These are phyloP conservation scores for Pseudocercospora musae DNA, from an alignment of 2,329 filamentous ascomycete species.

Conservation along the genomic window DNA sequence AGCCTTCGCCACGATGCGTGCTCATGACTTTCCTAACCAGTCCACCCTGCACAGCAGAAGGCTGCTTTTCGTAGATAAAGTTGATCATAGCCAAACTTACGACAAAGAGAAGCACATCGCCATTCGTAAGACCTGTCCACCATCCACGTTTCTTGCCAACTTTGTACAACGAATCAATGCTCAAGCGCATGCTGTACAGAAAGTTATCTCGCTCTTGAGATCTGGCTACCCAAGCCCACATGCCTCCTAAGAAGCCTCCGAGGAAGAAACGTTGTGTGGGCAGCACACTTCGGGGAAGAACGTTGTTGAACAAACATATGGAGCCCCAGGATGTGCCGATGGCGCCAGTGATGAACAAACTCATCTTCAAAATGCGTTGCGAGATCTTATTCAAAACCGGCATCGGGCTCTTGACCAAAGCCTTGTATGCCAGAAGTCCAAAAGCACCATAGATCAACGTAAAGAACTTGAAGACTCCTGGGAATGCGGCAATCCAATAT, in stretches of 20 bases:
- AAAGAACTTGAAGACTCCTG: slow-evolving; percentile 72
- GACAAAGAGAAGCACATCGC: slow-evolving; percentile 82
- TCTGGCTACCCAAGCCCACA: slow-evolving; percentile 78
- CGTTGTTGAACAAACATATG: slow-evolving; percentile 81
- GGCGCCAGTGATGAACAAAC: slow-evolving; percentile 75
- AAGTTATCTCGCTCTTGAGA: slow-evolving; percentile 65
- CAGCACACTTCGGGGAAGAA: slow-evolving; percentile 70
- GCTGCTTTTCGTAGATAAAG: slow-evolving; percentile 70
- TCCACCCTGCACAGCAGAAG: slow-evolving; percentile 63
- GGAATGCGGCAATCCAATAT: slow-evolving; percentile 82
- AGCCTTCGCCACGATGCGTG: slow-evolving; percentile 73
- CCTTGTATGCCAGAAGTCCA: slow-evolving; percentile 64
- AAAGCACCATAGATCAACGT: slow-evolving; percentile 70
- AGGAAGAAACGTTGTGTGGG: slow-evolving; percentile 86
- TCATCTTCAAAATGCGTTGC: slow-evolving; percentile 67
- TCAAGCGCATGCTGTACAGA: slow-evolving; percentile 73
- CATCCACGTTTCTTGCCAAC: slow-evolving; percentile 86
- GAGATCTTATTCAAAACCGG: slow-evolving; percentile 64
- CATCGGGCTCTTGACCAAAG: slow-evolving; percentile 67
- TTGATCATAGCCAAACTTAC: slow-evolving; percentile 74
- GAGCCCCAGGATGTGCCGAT: slow-evolving; percentile 84
- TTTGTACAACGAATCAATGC: slow-evolving; percentile 83
- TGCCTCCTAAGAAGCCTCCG: slow-evolving; percentile 77
- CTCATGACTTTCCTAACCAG: slow-evolving; percentile 69
- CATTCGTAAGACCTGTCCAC: slow-evolving; percentile 79